Conservation (phyloP, 2,329 filamentous ascomycete genomes). For the Aureobasidium sp. region DNA sequence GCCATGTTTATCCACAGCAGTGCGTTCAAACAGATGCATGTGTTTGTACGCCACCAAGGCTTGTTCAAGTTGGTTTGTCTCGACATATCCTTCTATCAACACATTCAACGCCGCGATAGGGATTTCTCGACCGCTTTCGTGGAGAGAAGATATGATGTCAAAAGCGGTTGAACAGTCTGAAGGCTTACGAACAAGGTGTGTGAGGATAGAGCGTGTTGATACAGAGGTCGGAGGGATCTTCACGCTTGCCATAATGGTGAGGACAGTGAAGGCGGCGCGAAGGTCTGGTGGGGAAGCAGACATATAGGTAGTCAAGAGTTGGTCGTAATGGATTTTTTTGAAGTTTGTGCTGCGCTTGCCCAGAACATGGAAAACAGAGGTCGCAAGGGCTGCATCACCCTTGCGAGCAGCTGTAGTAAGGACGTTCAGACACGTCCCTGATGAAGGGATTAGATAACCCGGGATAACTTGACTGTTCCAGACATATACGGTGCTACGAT, state of each 20-base stretch:
- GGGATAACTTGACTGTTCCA: constrained; percentile 63
- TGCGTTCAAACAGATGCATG: constrained; percentile 40
- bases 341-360: constrained; percentile 52
- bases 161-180: constrained; percentile 48
- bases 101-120: constrained; percentile 46
- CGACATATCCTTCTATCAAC: constrained; percentile 46
- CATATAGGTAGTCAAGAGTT: constrained; percentile 65
- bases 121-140: constrained; percentile 41
- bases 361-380: constrained; percentile 61
- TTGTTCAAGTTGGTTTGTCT: constrained; percentile 37
- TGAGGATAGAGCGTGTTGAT: constrained; percentile 58
- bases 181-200: constrained; percentile 44
- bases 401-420: constrained; percentile 64
- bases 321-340: constrained; percentile 67
- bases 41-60: constrained; percentile 56
- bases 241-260: constrained; percentile 66
- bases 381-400: constrained; percentile 61
- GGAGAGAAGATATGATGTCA: constrained; percentile 49
- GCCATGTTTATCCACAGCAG: not conserved
- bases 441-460: constrained; percentile 54
- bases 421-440: constrained; percentile 59
- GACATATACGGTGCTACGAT: constrained; percentile 58
- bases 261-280: constrained; percentile 57
- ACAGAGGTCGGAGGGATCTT: constrained; percentile 50
- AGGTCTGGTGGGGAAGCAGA: constrained; percentile 48